A percentile compares a stretch with the other conserved stretches of the same genome.
These are phyloP conservation scores for Ustilago trichophora DNA, from an alignment of 1,284 basidiomycete genomes.

Conservation along the genomic window DNA sequence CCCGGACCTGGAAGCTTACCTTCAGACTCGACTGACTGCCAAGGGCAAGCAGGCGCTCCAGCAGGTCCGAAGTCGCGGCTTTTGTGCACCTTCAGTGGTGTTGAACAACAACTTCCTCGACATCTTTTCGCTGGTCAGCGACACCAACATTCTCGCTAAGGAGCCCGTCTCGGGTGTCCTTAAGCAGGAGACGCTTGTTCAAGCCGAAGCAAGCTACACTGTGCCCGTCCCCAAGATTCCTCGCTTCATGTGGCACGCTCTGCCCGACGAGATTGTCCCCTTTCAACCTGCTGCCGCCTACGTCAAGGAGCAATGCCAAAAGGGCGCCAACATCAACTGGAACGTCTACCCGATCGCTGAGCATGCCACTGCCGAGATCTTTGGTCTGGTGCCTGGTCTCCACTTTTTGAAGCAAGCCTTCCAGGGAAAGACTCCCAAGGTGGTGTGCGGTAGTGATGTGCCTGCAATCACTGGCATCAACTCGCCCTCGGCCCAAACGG, in stretches of 20 bases:
- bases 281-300: slow-evolving; percentile 42
- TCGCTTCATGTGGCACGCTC: slow-evolving; percentile 55
- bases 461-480: slow-evolving; percentile 7
- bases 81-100: slow-evolving; percentile 39
- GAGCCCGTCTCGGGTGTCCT: slow-evolving; percentile 24
- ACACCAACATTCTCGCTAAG: slow-evolving; percentile 34
- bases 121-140: slow-evolving; percentile 41
- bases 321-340: slow-evolving; percentile 57
- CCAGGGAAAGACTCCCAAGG: slow-evolving; percentile 28
- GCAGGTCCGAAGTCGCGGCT: slow-evolving; percentile 13
- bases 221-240: slow-evolving; percentile 54
- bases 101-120: slow-evolving; percentile 21
- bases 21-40: slow-evolving; percentile 18
- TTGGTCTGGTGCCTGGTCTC: slow-evolving; percentile 34
- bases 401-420: slow-evolving; percentile 38
- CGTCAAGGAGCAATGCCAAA: slow-evolving; percentile 54
- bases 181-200: slow-evolving; percentile 40
- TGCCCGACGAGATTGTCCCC: slow-evolving; percentile 59
- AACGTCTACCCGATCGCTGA: slow-evolving; percentile 36
- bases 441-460: slow-evolving; percentile 25
- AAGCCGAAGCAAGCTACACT: slow-evolving; percentile 16
- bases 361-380: slow-evolving; percentile 42
- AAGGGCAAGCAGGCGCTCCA: slow-evolving; percentile 19
- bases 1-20: slow-evolving; percentile 33
- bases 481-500: slow-evolving; percentile 10